Conservation (phyloP, 768 basidiomycete genomes). For the Cyclocybe cylindracea region DNA sequence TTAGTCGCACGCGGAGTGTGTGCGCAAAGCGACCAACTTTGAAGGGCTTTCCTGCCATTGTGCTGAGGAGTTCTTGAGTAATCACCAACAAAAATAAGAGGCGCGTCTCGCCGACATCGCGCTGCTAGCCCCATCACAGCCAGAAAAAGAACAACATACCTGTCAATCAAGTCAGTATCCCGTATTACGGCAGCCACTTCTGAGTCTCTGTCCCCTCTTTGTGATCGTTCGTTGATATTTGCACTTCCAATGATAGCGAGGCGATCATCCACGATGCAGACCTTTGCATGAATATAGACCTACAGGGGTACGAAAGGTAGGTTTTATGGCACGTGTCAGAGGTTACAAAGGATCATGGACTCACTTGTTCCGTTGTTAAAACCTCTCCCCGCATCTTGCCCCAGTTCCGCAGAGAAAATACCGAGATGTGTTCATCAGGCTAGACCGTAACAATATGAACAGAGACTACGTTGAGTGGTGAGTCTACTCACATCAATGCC, state of each 20-base stretch:
- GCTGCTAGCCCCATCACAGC: not conserved
- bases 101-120: not conserved
- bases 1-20: conserved; percentile 87
- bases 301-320: conserved; percentile 22
- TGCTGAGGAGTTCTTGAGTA: conserved; percentile 40
- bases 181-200: conserved; percentile 91
- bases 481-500: conserved; percentile 74
- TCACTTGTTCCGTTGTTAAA: conserved; percentile 85
- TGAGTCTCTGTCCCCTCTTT: conserved; percentile 95
- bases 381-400: conserved; percentile 82
- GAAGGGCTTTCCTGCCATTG: conserved; percentile 93
- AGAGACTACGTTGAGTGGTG: not conserved
- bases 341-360: conserved; percentile 8
- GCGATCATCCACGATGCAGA: conserved; percentile 92
- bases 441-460: conserved; percentile 25
- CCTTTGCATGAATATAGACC: conserved; percentile 91
- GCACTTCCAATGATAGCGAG: conserved; percentile 94
- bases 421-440: conserved; percentile 90
- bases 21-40: conserved; percentile 98
- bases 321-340: no score
- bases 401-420: conserved; percentile 94
- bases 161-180: conserved; percentile 96
- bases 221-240: conserved; percentile 97
- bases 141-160: conserved; percentile 44
- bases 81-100: conserved; percentile 1